phyloP scores from a whole-genome alignment of 2,329 filamentous ascomycete species.

The Sphaerulina musiva region DNA sequence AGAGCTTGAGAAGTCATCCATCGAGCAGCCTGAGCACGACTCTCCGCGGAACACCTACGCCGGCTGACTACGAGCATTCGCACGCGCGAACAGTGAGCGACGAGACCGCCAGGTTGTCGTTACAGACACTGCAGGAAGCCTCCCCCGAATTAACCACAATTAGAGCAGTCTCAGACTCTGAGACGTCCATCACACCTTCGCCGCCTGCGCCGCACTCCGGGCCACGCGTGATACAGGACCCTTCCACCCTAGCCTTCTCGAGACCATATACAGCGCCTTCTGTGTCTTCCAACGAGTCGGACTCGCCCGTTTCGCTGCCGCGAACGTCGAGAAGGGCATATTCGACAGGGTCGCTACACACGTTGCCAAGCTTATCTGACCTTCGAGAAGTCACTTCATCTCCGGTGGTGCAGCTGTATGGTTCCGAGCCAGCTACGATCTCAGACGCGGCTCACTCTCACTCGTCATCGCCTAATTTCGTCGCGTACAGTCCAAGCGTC shows the following conservation, averaged over 20 bases:
- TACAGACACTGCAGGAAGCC: constrained; percentile 28
- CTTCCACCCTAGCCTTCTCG: constrained; percentile 10
- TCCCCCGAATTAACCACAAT: constrained; percentile 24
- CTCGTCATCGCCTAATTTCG: constrained; percentile 30
- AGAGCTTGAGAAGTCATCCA: constrained; percentile 21
- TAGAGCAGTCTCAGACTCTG: constrained; percentile 18
- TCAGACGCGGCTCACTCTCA: constrained; percentile 17
- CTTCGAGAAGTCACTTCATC: constrained; percentile 16
- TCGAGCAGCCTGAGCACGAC: constrained; percentile 30
- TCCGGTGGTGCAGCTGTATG: constrained; percentile 13
- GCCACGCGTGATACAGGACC: constrained; percentile 11
- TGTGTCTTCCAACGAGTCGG: constrained; percentile 13
- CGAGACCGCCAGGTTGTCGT: constrained; percentile 14
- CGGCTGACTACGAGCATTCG: constrained; percentile 22
- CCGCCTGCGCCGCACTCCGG: constrained; percentile 15
- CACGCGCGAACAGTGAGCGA: constrained; percentile 19
- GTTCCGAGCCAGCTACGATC: constrained; percentile 18
- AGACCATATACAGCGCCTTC: constrained; percentile 15
- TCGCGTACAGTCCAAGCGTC: constrained; percentile 24
- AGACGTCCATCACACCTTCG: constrained; percentile 16
- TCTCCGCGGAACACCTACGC: constrained; percentile 28
- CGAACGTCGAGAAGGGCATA: constrained; percentile 14
- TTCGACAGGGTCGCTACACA: constrained; percentile 17
- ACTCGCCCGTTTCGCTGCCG: constrained; percentile 8
- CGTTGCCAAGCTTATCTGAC: constrained; percentile 14